Percentiles rank a stretch among this genome's conserved stretches.
Conservation (phyloP, 2,329 filamentous ascomycete species). For the Paraconiothyrium brasiliense region DNA sequence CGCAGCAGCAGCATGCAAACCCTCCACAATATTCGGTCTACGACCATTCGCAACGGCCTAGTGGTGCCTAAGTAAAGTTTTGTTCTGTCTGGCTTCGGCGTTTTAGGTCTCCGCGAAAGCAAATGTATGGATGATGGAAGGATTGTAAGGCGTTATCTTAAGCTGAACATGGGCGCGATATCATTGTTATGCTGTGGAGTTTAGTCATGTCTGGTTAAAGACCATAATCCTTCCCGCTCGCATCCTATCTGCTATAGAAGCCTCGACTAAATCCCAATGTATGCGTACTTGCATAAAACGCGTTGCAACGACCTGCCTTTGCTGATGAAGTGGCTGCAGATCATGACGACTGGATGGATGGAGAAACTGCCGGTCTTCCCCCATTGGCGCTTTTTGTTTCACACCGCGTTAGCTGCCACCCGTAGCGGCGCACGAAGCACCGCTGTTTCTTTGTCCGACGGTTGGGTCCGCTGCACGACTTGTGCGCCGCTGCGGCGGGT, state of each 20-base stretch:
- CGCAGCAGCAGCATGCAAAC: slow-evolving; percentile 22
- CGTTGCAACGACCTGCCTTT: slow-evolving; percentile 11
- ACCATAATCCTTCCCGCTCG: slow-evolving; percentile 12
- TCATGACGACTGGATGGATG: slow-evolving; percentile 13
- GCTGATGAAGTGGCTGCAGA: slow-evolving; percentile 8
- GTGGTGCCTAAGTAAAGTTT: slow-evolving; percentile 7
- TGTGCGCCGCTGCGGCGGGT: slow-evolving; percentile 3
- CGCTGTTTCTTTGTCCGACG: slow-evolving; percentile 10
- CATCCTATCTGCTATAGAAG: slow-evolving; percentile 4
- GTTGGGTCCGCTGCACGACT: slow-evolving; percentile 2
- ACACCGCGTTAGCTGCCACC: neutral
- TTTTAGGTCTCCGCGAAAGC: neutral
- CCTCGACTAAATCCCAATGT: neutral
- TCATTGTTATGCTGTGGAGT: slow-evolving; percentile 17
- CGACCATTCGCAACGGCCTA: slow-evolving; percentile 16
- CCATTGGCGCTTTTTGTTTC: slow-evolving; percentile 1
- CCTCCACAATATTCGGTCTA: slow-evolving; percentile 32
- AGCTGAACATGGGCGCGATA: slow-evolving; percentile 17
- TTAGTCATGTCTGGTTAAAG: slow-evolving; percentile 12
- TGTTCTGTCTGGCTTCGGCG: neutral
- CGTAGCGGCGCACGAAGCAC: slow-evolving; percentile 1
- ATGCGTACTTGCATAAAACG: neutral
- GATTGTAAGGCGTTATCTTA: slow-evolving; percentile 7
- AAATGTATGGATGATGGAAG: neutral
- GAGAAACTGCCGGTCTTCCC: neutral